Base-by-base conservation (phyloP, 495 filamentous ascomycete species). In the Tricharina praecox region DNA sequence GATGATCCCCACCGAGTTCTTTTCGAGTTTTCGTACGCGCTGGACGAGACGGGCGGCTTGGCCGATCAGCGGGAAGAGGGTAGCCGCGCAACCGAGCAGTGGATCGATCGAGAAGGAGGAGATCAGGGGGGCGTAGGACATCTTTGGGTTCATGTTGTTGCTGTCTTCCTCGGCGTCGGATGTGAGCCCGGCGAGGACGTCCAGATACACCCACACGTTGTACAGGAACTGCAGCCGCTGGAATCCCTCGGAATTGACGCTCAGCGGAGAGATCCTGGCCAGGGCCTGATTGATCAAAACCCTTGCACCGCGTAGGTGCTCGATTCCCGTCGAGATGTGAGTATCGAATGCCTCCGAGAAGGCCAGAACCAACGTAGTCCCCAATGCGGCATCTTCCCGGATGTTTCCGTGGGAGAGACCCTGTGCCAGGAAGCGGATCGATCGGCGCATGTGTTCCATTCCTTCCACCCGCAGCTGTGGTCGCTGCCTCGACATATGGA, bases 121-220 rank as follows among this genome's bases (percentile, higher is more conserved):
- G 47, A 63, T 60, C 20, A 65, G 49, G 2, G 71, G 70, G 15
- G 55, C 63, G 30, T 60, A 52, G 20, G 24, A 5, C 8, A 21
- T 43, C 11, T 7, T 43, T 19, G 39, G 39, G n/a, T 35, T 21
- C 1, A 25, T 15, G 23, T 20, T 26, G 10, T 54, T 47, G 52
- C 44, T 62, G 1, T 75, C 72, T n/a, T n/a, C n/a, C 16, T 76
- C 72, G 45, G 75, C 74, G 18, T 77, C 63, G 11, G 79, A 78
- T 0, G 81, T 85, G 25, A 87, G 62, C 9, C 79, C 74, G 18
- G 81, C 77, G 50, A 87, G 78, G 28, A 85, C 82, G 62, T 87
- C 80, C 76, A 85, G 81, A 53, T 85, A 87, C 15, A 85, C 68
- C 76, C 76, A 85, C 7, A 79, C 77, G 59, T 82, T 85, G 59